These are phyloP conservation scores for Aspergillus conjunctus DNA, from an alignment of 495 filamentous ascomycete genomes.

Conservation along the genomic window DNA sequence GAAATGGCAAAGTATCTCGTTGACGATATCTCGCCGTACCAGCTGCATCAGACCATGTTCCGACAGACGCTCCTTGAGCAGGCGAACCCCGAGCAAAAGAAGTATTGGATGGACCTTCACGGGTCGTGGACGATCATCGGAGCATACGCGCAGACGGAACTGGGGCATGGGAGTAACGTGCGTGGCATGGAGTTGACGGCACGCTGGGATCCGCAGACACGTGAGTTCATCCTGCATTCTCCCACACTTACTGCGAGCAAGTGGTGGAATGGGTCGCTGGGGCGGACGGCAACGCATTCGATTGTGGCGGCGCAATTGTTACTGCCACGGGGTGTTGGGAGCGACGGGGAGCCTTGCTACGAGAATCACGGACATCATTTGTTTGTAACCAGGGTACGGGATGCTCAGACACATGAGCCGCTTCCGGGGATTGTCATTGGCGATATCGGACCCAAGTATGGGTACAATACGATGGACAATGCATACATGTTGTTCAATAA, in stretches of 20 bases:
- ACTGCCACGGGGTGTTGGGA: no score
- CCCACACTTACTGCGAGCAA: conserved; percentile 52
- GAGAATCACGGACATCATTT: conserved; percentile 47
- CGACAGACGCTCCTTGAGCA: conserved; percentile 47
- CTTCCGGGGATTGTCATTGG: conserved; percentile 48
- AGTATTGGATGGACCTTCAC: conserved; percentile 49
- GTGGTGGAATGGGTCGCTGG: conserved; percentile 55
- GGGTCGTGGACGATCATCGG: conserved; percentile 47
- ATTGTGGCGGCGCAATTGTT: conserved; percentile 41
- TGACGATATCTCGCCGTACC: conserved; percentile 28
- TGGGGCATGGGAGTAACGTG: conserved; percentile 53
- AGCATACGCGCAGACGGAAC: conserved; percentile 51
- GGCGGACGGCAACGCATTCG: conserved; percentile 40
- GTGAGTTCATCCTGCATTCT: conserved; percentile 50
- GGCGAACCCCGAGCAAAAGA: conserved; percentile 43
- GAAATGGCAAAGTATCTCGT: conserved; percentile 52
- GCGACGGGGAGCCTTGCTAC: conserved; percentile 23
- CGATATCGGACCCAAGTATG: conserved; percentile 53
- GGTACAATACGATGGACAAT: conserved; percentile 53
- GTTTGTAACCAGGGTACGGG: conserved; percentile 52
- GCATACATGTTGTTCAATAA: conserved; percentile 54
- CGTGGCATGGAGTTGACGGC: conserved; percentile 48
- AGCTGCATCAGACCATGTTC: conserved; percentile 37
- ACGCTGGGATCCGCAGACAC: conserved; percentile 40
- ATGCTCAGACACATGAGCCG: conserved; percentile 45